Evolutionary conservation across 176 grass and related monocot genomes (phyloP).

Genomic region (Eragrostis nindensis): DNA sequence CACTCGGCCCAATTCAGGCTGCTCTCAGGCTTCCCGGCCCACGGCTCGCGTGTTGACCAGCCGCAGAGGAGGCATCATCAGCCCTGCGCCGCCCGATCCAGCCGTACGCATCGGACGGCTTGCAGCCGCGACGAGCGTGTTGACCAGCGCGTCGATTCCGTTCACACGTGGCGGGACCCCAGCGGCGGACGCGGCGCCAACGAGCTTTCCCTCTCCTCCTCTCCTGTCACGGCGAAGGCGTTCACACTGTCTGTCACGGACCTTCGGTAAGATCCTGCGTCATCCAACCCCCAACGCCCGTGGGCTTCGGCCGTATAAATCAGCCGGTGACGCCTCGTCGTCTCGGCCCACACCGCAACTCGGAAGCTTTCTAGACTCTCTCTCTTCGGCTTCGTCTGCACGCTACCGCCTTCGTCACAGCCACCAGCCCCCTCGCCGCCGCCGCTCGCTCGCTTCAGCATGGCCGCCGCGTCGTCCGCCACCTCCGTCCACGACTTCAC

Average conservation of each 20-base stretch:
- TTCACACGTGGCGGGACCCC: constrained; percentile 14
- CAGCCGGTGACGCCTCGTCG: background rate
- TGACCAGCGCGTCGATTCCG: constrained; percentile 14
- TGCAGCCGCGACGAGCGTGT: background rate
- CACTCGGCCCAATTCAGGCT: background rate
- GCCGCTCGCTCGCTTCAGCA: constrained; percentile 20
- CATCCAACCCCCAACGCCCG: background rate
- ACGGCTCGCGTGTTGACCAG: background rate
- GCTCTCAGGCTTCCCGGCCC: background rate
- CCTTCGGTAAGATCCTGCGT: constrained; percentile 2
- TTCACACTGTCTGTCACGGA: constrained; percentile 32
- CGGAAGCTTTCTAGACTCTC: background rate
- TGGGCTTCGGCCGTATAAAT: constrained; percentile 40
- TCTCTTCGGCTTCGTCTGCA: background rate
- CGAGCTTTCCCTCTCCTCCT: background rate
- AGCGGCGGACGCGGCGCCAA: background rate
- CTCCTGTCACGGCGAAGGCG: background rate
- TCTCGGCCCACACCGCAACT: constrained; percentile 24
- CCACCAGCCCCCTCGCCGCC: constrained; percentile 12
- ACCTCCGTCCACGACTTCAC: constrained; percentile 88
- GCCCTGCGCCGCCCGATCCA: background rate
- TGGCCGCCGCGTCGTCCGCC: constrained; percentile 76
- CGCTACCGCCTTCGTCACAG: constrained; percentile 39
- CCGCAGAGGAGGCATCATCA: background rate
- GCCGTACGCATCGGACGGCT: constrained; percentile 19